Evolutionary conservation across 2,329 filamentous ascomycete genomes (phyloP), one percentile per base, ranked within the genome.

Genomic region (Lecanosticta acicola): DNA sequence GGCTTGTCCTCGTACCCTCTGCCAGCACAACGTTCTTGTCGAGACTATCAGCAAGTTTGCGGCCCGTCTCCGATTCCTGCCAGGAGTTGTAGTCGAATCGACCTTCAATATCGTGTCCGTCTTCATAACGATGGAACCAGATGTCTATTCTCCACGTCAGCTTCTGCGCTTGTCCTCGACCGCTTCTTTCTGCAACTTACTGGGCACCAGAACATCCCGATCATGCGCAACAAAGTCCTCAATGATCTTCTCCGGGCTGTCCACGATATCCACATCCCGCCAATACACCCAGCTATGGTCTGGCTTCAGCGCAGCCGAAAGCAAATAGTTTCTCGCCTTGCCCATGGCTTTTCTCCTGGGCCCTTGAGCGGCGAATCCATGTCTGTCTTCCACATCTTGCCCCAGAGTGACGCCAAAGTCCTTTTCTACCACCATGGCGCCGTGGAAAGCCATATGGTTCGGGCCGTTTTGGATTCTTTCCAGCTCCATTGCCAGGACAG

Each of bases 81-180:
- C 93, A 98, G 1, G 93, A 97, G 70, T 98, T 98, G 74, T 98
- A 98, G 67, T 98, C 93, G 64, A 97, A 98, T 77, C 87, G 83
- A 54, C 93, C 93, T 71, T 98, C 93, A 57, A 97, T 91, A 64
- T 98, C 91, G 41, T 66, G 61, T 56, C 91, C 79, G 55, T 78
- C 74, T 64, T 81, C 73, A 60, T 94, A 95, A 39, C 90, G 80
- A 66, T 97, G 91, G 70, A 96, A 97, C 91, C 91, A 97, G 57
- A 98, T 83, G 66, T 97, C 90, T 95, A 62, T 38, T 26, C 26
- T 11, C 3, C 8, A 11, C 17, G 51, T 61, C 39, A 62, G 57
- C 42, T 4, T 38, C 46, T 34, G 41, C 24, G 17, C 32, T 24
- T 14, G 5, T 24, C n/a, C 29, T 14, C n/a, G 19, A 7, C 32